These are phyloP conservation scores for Areca catechu DNA, from an alignment of 176 grass and related monocot genomes.

Conservation along the genomic window DNA sequence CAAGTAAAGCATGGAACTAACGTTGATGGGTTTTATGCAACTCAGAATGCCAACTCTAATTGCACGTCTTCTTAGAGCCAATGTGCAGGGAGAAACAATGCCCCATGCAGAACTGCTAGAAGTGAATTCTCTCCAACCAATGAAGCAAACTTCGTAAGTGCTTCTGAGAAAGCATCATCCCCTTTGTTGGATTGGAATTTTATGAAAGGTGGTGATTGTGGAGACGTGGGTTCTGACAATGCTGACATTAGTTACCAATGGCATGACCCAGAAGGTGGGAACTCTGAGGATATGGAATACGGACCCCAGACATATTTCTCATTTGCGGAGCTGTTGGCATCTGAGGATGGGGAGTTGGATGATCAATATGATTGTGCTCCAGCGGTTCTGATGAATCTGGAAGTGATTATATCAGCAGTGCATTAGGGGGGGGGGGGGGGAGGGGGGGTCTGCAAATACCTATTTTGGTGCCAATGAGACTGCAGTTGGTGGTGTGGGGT, in stretches of 20 bases:
- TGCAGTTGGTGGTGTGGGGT: constrained; percentile 16
- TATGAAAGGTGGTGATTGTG: constrained; percentile 35
- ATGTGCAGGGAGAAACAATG: background rate
- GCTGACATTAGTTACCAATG: constrained; percentile 21
- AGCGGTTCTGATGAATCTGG: constrained; percentile 27
- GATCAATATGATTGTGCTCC: constrained; percentile 33
- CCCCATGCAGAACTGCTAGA: constrained; percentile 21
- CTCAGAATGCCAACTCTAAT: background rate
- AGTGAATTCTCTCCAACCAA: constrained; percentile 27
- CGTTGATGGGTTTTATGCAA: constrained; percentile 21
- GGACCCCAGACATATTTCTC: constrained; percentile 74
- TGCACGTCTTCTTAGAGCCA: too few relatives aligned
- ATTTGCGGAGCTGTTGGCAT: constrained; percentile 63
- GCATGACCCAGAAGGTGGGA: constrained; percentile 31
- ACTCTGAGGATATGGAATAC: constrained; percentile 29
- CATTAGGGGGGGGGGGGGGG: constrained; percentile 26
- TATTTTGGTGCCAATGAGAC: constrained; percentile 11
- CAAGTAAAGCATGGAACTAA: constrained; percentile 38
- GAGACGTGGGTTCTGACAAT: constrained; percentile 15
- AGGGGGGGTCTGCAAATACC: constrained; percentile 27
- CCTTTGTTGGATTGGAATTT: constrained; percentile 44
- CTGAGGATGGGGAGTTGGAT: constrained; percentile 45
- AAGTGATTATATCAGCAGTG: constrained; percentile 20
- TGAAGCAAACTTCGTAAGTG: constrained; percentile 26
- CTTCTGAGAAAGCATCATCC: constrained; percentile 27